Evolutionary conservation across 805 yeast genomes (phyloP).

Genomic region (Candida germanica): DNA sequence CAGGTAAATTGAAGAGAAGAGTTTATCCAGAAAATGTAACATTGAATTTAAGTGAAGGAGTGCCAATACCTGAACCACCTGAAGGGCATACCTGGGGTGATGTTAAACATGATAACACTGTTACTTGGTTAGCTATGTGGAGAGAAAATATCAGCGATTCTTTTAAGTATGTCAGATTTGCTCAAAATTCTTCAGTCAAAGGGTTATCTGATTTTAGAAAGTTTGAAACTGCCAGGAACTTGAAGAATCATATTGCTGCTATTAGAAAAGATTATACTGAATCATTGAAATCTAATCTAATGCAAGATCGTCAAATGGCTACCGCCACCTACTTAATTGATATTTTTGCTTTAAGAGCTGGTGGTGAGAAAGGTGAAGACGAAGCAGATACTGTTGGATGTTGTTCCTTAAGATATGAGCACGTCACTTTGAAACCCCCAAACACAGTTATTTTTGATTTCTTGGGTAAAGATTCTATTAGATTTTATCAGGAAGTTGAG

Average conservation of each 20-base stretch:
- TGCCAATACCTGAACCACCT: slow-evolving; percentile 77
- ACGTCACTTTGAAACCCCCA: slow-evolving; percentile 82
- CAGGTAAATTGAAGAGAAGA: slow-evolving; percentile 85
- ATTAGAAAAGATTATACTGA: slow-evolving; percentile 74
- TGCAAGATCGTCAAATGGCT: slow-evolving; percentile 88
- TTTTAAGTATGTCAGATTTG: slow-evolving; percentile 85
- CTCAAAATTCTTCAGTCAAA: slow-evolving; percentile 85
- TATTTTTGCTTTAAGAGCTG: slow-evolving; percentile 92
- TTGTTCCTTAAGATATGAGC: slow-evolving; percentile 90
- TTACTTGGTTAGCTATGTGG: slow-evolving; percentile 97
- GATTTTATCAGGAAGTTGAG: slow-evolving; percentile 88
- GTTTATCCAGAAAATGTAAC: slow-evolving; percentile 88
- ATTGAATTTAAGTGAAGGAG: slow-evolving; percentile 71
- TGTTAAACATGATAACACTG: slow-evolving; percentile 81
- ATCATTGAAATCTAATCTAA: slow-evolving; percentile 67
- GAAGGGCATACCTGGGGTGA: slow-evolving; percentile 90
- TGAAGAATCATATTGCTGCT: slow-evolving; percentile 65
- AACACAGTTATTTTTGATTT: slow-evolving; percentile 84
- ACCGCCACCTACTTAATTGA: slow-evolving; percentile 92
- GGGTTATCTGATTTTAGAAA: slow-evolving; percentile 89
- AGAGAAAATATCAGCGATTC: slow-evolving; percentile 84
- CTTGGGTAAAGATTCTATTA: slow-evolving; percentile 91
- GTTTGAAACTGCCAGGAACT: slow-evolving; percentile 88
- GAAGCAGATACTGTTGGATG: slow-evolving; percentile 99
- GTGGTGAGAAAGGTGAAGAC: slow-evolving; percentile 95